Conservation (phyloP, 2,329 filamentous ascomycete species). For the Fragosphaeria purpurea region DNA sequence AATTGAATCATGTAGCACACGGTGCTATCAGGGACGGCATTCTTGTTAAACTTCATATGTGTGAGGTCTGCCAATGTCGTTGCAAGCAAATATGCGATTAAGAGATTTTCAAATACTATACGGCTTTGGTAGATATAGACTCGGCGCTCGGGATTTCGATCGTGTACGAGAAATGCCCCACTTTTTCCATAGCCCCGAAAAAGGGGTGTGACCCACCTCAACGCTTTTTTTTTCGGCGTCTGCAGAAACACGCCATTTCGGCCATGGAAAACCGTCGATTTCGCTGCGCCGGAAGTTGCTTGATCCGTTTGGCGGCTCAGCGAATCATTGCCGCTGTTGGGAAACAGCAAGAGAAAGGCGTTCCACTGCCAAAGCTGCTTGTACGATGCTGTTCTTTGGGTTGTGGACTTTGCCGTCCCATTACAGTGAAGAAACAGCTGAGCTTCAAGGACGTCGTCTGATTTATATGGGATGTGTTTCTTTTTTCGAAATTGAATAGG, state of each 20-base stretch:
- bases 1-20: conserved; percentile 26
- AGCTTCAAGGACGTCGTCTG: not conserved
- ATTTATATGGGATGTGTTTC: not conserved
- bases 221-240: not conserved
- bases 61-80: too few relatives aligned
- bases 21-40: too few relatives aligned
- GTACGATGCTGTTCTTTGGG: not conserved
- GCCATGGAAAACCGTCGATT: not conserved
- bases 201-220: conserved; percentile 3
- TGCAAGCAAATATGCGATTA: too few relatives aligned
- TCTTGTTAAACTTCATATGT: too few relatives aligned
- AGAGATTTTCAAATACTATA: too few relatives aligned
- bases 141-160: too few relatives aligned
- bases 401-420: not conserved
- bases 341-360: not conserved
- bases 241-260: conserved; percentile 12
- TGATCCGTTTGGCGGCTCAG: conserved; percentile 8
- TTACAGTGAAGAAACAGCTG: not conserved
- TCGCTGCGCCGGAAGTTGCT: conserved; percentile 3
- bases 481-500: not conserved
- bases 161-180: not conserved
- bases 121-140: too few relatives aligned
- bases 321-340: conserved; percentile 4
- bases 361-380: not conserved
- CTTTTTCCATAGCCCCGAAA: not conserved